These are phyloP conservation scores for Phytopythium litorale DNA, from an alignment of 352 stramenopile genomes.

Conservation along the genomic window DNA sequence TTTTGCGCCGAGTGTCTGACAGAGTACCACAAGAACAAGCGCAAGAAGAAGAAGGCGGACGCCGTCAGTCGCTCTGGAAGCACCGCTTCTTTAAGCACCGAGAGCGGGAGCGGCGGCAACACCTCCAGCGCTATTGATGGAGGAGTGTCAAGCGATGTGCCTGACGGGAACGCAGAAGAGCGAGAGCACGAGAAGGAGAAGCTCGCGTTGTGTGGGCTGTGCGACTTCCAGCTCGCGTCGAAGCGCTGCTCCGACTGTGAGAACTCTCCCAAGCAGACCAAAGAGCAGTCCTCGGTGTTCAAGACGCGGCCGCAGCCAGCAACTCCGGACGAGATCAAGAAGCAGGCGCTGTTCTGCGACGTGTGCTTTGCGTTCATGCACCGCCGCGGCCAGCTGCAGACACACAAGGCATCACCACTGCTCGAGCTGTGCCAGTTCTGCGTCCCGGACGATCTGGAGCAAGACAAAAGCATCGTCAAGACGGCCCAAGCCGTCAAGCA, in stretches of 20 bases:
- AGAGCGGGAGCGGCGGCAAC: not conserved
- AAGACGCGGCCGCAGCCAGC: not conserved
- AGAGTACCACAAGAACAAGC: conserved; percentile 36
- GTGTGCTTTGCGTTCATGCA: conserved; percentile 63
- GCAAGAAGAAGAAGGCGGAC: conserved; percentile 9
- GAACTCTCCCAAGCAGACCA: conserved; percentile 1
- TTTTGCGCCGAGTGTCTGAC: conserved; percentile 46
- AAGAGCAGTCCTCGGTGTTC: not conserved
- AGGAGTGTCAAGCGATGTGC: not conserved
- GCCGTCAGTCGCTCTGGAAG: not conserved
- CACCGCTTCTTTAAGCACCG: not conserved
- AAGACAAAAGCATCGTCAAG: not conserved
- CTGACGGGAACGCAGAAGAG: not conserved
- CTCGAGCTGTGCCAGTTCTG: conserved; percentile 48
- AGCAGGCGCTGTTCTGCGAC: conserved; percentile 51
- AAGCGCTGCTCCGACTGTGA: conserved; percentile 40
- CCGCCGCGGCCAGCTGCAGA: conserved; percentile 34
- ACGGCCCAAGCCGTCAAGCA: conserved; percentile 3
- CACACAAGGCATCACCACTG: conserved; percentile 32
- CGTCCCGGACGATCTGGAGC: conserved; percentile 11
- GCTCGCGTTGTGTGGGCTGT: conserved; percentile 48
- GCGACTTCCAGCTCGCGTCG: conserved; percentile 61
- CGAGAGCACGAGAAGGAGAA: conserved; percentile 32
- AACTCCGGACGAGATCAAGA: conserved; percentile 2
- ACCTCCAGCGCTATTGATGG: not conserved